Conservation (phyloP, 208 protist genomes). For the Trypanosoma vivax region DNA sequence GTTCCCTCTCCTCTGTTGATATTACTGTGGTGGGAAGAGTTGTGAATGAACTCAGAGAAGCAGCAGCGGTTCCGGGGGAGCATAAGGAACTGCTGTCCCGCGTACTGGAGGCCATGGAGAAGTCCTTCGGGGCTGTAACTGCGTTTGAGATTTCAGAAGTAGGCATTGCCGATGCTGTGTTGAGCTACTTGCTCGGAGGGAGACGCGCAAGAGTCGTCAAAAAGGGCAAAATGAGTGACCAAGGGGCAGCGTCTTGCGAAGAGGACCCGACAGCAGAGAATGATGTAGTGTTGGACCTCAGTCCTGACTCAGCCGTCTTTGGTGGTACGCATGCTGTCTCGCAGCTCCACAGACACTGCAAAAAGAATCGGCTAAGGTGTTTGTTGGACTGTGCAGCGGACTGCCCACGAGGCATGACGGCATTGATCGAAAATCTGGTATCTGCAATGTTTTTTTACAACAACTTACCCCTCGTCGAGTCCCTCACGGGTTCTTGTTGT, state of each 20-base stretch:
- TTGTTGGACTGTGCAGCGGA: constrained; percentile 28
- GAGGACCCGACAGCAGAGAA: not conserved
- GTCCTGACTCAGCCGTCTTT: constrained; percentile 11
- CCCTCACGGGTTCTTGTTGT: constrained; percentile 36
- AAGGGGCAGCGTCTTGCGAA: not conserved
- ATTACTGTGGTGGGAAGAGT: constrained; percentile 4
- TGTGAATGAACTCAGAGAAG: constrained; percentile 6
- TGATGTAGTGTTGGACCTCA: not conserved
- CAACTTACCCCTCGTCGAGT: constrained; percentile 71
- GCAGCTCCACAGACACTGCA: constrained; percentile 33
- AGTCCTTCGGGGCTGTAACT: constrained; percentile 10
- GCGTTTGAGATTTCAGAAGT: constrained; percentile 21
- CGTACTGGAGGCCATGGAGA: constrained; percentile 14
- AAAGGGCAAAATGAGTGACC: not conserved
- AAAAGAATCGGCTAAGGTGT: constrained; percentile 35
- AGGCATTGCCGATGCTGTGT: constrained; percentile 15
- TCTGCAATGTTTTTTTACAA: constrained; percentile 39
- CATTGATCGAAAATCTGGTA: constrained; percentile 40
- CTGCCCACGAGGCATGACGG: constrained; percentile 32
- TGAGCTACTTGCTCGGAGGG: constrained; percentile 10
- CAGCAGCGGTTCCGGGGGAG: constrained; percentile 1
- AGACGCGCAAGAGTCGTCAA: not conserved
- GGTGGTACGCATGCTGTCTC: constrained; percentile 34
- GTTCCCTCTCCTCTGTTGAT: not conserved
- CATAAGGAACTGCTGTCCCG: constrained; percentile 6